A percentile compares a stretch with the other conserved stretches of the same genome.
These are phyloP conservation scores for Xanthoceras sorbifolium DNA, from an alignment of 345 rosid species.

Conservation along the genomic window DNA sequence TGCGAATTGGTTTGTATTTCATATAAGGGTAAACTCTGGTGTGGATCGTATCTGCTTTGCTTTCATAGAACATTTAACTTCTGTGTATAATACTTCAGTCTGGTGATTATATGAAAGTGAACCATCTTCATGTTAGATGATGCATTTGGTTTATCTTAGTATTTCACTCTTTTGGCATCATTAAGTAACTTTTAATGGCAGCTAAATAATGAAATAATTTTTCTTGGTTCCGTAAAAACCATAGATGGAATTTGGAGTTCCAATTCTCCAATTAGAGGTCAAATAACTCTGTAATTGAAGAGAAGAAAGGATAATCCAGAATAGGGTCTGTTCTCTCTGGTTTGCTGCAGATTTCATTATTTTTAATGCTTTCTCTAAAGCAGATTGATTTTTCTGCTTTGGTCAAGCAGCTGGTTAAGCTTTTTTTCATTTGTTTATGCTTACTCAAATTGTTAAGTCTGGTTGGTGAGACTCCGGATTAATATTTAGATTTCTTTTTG, in stretches of 20 bases:
- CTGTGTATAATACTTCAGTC: not conserved
- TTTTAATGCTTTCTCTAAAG: not conserved
- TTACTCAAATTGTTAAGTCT: not conserved
- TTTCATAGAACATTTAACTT: not conserved
- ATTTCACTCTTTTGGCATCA: not conserved
- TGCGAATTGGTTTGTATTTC: not conserved
- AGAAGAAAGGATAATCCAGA: not conserved
- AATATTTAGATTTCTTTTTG: conserved; percentile 6
- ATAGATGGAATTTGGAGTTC: not conserved
- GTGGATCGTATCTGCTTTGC: not conserved
- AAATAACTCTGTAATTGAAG: not conserved
- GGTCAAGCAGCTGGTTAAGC: not conserved
- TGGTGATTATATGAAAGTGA: not conserved
- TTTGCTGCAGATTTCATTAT: not conserved
- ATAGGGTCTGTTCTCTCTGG: not conserved
- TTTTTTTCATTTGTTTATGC: not conserved
- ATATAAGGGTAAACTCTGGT: not conserved
- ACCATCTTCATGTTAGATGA: not conserved
- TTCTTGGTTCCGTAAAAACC: not conserved
- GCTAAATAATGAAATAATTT: not conserved
- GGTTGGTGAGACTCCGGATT: conserved; percentile 9
- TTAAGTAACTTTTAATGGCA: not conserved
- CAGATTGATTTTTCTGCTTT: not conserved
- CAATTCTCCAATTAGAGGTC: not conserved
- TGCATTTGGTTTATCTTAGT: not conserved